phyloP scores from a whole-genome alignment of 371 early-diverging fungal species.

The Entomophthora muscae region DNA sequence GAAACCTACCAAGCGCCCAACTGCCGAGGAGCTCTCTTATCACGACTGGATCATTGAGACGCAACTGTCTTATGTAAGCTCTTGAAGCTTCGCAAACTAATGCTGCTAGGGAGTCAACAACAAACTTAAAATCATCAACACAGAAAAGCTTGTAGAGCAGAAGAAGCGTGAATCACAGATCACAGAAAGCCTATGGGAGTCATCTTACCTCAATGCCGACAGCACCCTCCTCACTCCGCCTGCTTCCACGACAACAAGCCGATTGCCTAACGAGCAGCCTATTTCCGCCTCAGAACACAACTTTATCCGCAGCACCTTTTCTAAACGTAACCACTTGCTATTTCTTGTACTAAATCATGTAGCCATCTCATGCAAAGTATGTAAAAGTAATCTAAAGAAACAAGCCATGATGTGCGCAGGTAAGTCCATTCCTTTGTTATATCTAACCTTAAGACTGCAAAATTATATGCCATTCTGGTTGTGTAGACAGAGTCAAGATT shows the following conservation, averaged over 20 bases:
- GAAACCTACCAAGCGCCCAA: slow-evolving; percentile 44
- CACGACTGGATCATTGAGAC: slow-evolving; percentile 52
- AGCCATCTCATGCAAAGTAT: slow-evolving; percentile 19
- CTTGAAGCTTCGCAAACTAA: background rate
- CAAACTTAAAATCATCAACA: background rate
- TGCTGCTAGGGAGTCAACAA: background rate
- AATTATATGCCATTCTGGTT: slow-evolving; percentile 19
- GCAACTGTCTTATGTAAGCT: slow-evolving; percentile 8
- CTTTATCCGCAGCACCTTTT: slow-evolving; percentile 23
- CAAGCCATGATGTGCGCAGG: slow-evolving; percentile 22
- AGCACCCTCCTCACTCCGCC: slow-evolving; percentile 1
- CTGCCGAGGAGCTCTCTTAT: slow-evolving; percentile 38
- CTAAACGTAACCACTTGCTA: slow-evolving; percentile 15
- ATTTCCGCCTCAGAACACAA: slow-evolving; percentile 10
- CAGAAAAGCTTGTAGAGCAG: background rate
- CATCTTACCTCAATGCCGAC: background rate
- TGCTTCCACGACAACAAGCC: background rate
- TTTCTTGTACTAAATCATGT: background rate
- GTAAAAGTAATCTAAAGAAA: slow-evolving; percentile 18
- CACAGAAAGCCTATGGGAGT: background rate
- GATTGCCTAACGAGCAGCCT: slow-evolving; percentile 2
- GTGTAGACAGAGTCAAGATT: slow-evolving; percentile 5
- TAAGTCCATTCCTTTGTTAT: slow-evolving; percentile 9
- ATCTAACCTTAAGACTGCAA: slow-evolving; percentile 15
- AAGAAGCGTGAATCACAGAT: background rate